phyloP scores from a whole-genome alignment of 495 filamentous ascomycete species.

The Haplographium delicatum region DNA sequence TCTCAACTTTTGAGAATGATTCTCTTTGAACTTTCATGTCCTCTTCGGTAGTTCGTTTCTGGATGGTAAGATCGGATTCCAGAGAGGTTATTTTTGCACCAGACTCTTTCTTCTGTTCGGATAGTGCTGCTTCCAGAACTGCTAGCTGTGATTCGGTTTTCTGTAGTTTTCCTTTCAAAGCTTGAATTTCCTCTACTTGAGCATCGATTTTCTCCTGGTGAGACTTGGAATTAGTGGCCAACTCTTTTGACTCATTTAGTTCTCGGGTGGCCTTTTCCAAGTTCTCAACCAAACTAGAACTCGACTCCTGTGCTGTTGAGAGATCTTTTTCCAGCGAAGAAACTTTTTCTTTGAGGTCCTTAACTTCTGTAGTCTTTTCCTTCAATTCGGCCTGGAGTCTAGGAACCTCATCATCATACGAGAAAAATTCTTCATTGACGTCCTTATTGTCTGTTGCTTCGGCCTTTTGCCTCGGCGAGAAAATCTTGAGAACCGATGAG shows the following conservation, averaged over 20 bases:
- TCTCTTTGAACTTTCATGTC: constrained; percentile 23
- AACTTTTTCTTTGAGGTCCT: constrained; percentile 57
- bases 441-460: constrained; percentile 36
- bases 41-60: constrained; percentile 15
- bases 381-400: constrained; percentile 57
- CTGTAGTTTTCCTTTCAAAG: constrained; percentile 38
- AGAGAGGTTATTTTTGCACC: constrained; percentile 10
- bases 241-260: constrained; percentile 49
- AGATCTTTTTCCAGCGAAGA: constrained; percentile 37
- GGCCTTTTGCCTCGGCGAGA: constrained; percentile 43
- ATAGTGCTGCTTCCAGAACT: constrained; percentile 18
- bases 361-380: constrained; percentile 59
- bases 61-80: constrained; percentile 13
- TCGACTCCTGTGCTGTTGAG: constrained; percentile 33
- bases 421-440: constrained; percentile 77
- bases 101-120: constrained; percentile 17
- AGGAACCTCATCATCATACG: constrained; percentile 72
- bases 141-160: constrained; percentile 38
- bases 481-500: constrained; percentile 35
- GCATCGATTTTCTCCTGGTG: constrained; percentile 17
- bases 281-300: constrained; percentile 32
- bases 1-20: constrained; percentile 16
- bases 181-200: constrained; percentile 17
- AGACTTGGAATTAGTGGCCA: constrained; percentile 34
- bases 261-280: constrained; percentile 44